phyloP scores from a whole-genome alignment of 1,284 basidiomycete genomes.

The Sanghuangporus sanghuang region DNA sequence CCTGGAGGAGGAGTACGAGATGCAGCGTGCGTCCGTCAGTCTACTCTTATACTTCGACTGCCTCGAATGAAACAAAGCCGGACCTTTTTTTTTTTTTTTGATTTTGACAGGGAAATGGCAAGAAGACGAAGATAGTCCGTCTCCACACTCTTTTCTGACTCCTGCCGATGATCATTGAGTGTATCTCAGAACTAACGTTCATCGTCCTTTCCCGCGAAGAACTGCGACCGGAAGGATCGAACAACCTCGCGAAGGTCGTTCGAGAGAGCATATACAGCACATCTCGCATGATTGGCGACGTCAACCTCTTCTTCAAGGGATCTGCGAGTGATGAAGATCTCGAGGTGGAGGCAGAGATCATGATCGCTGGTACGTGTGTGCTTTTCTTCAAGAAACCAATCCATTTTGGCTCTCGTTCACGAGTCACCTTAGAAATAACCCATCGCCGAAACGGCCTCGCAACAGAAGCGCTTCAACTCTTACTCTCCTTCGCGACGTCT shows the following conservation, averaged over 20 bases:
- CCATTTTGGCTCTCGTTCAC: not conserved
- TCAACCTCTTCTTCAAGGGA: constrained; percentile 84
- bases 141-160: not conserved
- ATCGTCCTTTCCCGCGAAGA: constrained; percentile 64
- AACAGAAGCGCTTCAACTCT: constrained; percentile 55
- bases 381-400: not conserved
- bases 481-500: constrained; percentile 57
- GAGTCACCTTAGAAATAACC: constrained; percentile 39
- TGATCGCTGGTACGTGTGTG: constrained; percentile 65
- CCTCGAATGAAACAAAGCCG: not conserved
- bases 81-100: not conserved
- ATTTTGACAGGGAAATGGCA: constrained; percentile 71
- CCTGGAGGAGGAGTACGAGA: constrained; percentile 83
- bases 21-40: constrained; percentile 68
- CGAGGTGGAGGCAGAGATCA: constrained; percentile 69
- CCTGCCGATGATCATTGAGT: not conserved
- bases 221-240: constrained; percentile 1
- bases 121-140: constrained; percentile 77
- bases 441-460: constrained; percentile 68
- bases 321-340: constrained; percentile 34
- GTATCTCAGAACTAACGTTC: constrained; percentile 75
- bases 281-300: constrained; percentile 84
- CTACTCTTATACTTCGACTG: not conserved
- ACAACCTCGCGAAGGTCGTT: not conserved
- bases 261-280: constrained; percentile 33